Conservation (phyloP, 75 land plant species). For the Azolla pinnata region DNA sequence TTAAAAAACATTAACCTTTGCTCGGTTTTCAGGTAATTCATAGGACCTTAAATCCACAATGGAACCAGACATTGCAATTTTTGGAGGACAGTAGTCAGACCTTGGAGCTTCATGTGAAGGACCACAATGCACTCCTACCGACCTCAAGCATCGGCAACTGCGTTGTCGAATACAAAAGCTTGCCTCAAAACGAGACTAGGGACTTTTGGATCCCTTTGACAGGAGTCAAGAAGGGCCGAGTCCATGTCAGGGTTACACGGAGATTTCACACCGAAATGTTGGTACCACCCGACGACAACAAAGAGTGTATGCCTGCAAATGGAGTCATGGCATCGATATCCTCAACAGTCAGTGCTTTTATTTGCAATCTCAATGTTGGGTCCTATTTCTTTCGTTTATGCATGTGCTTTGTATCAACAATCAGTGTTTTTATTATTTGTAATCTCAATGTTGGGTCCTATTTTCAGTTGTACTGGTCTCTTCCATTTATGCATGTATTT, state of each 20-base stretch:
- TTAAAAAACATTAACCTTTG: no score
- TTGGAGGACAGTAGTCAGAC: slow-evolving; percentile 59
- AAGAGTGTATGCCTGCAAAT: background rate
- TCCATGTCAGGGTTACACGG: slow-evolving; percentile 78
- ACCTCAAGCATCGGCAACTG: slow-evolving; percentile 75
- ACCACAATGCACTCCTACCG: slow-evolving; percentile 78
- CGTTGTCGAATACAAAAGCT: slow-evolving; percentile 59
- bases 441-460: no score
- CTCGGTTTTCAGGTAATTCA: slow-evolving; percentile 85
- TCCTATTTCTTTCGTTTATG: no score
- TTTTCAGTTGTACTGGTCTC: no score
- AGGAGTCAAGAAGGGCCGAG: slow-evolving; percentile 75
- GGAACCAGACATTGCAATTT: slow-evolving; percentile 84
- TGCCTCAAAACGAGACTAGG: slow-evolving; percentile 58
- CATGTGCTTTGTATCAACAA: no score
- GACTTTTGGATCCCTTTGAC: slow-evolving; percentile 91
- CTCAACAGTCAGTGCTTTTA: no score
- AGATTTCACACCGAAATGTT: slow-evolving; percentile 12
- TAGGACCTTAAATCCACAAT: slow-evolving; percentile 76
- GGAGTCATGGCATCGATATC: no score
- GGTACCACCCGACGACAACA: background rate
- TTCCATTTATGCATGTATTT: background rate
- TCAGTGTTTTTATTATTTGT: no score
- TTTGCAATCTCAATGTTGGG: no score
- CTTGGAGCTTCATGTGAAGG: slow-evolving; percentile 67